These are phyloP conservation scores for Monosporozyma aerobia DNA, from an alignment of 805 yeast genomes.

Conservation along the genomic window DNA sequence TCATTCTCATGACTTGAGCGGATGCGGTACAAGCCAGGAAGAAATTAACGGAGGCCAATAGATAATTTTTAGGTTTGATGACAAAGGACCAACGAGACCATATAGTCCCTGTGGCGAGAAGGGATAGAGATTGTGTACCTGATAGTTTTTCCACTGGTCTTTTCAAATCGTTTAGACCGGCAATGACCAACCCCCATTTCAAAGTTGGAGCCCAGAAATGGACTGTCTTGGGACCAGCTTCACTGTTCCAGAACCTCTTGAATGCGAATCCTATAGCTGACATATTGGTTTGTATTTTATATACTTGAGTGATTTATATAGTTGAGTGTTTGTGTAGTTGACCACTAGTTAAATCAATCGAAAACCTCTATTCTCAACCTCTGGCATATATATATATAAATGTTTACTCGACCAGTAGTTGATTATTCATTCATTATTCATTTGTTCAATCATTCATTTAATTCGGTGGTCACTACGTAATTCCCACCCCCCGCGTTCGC, in stretches of 20 bases:
- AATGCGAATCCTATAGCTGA: slow-evolving; percentile 30
- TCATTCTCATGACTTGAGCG: slow-evolving; percentile 66
- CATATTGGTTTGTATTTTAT: not conserved
- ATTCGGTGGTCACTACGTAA: too few species aligned
- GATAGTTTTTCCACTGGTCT: slow-evolving; percentile 90
- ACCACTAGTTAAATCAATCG: too few species aligned
- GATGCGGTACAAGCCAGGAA: slow-evolving; percentile 88
- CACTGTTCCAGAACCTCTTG: slow-evolving; percentile 65
- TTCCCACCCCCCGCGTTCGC: too few species aligned
- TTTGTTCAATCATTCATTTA: too few species aligned
- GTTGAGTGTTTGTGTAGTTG: not conserved
- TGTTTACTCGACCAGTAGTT: not conserved
- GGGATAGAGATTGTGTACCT: slow-evolving; percentile 60
- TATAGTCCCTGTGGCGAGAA: slow-evolving; percentile 83
- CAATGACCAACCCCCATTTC: slow-evolving; percentile 84
- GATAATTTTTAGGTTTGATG: slow-evolving; percentile 75
- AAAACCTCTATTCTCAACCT: too few species aligned
- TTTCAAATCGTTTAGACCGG: slow-evolving; percentile 77
- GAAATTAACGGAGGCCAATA: slow-evolving; percentile 89
- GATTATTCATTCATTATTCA: too few species aligned
- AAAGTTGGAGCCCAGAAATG: slow-evolving; percentile 86
- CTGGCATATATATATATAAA: too few species aligned
- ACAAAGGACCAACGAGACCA: slow-evolving; percentile 99
- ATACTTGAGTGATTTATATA: too few species aligned
- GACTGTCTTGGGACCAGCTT: slow-evolving; percentile 94